Percentiles rank a stretch among this genome's conserved stretches.
These are phyloP conservation scores for Verticillium dahliae DNA, from an alignment of 2,329 filamentous ascomycete species.

Conservation along the genomic window DNA sequence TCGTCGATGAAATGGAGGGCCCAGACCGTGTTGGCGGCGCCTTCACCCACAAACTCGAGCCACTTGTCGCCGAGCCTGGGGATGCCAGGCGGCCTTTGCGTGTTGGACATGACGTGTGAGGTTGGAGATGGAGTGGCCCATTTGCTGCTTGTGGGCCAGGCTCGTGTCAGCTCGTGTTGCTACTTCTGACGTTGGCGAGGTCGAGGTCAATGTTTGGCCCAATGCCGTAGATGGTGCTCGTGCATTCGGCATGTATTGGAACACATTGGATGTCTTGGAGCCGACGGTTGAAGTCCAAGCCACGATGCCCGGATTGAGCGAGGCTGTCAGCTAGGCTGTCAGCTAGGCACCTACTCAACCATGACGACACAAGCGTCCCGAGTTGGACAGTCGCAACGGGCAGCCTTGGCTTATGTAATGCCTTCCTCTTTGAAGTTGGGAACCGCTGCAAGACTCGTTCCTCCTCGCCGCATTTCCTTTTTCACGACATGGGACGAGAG, in stretches of 20 bases:
- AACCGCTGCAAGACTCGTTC: no score
- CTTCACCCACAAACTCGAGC: constrained; percentile 51
- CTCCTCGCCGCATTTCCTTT: no score
- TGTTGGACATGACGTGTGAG: background rate
- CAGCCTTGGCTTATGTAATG: background rate
- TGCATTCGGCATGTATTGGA: no score
- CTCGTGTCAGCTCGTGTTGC: no score
- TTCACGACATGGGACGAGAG: no score
- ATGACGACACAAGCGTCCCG: background rate
- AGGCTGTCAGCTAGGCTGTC: background rate
- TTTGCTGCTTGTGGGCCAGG: no score
- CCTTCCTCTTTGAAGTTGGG: no score
- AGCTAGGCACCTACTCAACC: background rate
- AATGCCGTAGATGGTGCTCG: no score
- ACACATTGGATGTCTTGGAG: no score
- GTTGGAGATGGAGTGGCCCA: no score
- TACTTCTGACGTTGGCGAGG: no score
- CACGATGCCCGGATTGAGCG: background rate
- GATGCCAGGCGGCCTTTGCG: background rate
- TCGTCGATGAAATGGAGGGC: constrained; percentile 15
- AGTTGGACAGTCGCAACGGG: background rate
- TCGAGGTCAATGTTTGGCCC: no score
- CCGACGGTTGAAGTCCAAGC: background rate
- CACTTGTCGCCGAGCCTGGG: constrained; percentile 2
- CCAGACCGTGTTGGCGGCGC: constrained; percentile 66